These are phyloP conservation scores for Jacaranda copaia DNA, from an alignment of 257 asterid species.

Conservation along the genomic window DNA sequence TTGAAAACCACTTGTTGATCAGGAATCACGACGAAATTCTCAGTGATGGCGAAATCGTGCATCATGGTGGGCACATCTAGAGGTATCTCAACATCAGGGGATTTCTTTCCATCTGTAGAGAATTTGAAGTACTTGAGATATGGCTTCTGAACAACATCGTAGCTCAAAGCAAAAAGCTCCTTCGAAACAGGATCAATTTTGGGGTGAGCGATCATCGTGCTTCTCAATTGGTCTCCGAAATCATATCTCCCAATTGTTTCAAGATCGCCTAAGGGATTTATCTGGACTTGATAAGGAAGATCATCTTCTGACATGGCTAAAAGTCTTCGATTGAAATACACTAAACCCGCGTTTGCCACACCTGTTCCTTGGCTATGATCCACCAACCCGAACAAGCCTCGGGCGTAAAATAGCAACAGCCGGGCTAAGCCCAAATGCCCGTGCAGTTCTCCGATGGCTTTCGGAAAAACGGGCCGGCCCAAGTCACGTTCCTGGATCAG, in stretches of 20 bases:
- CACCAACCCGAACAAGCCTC: constrained; percentile 57
- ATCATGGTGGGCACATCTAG: constrained; percentile 69
- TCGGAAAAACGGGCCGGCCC: constrained; percentile 72
- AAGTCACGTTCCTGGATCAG: constrained; percentile 62
- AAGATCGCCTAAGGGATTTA: constrained; percentile 54
- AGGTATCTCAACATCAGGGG: constrained; percentile 58
- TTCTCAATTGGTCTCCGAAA: constrained; percentile 46
- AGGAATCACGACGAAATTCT: constrained; percentile 66
- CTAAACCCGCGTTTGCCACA: constrained; percentile 73
- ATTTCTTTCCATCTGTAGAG: constrained; percentile 50
- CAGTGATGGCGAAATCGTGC: constrained; percentile 83
- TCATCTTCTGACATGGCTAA: constrained; percentile 85
- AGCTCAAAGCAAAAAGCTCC: constrained; percentile 66
- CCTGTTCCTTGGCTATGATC: constrained; percentile 68
- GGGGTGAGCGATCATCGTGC: constrained; percentile 80
- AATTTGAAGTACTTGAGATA: constrained; percentile 64
- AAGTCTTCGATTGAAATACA: constrained; percentile 53
- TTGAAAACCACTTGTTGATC: constrained; percentile 86
- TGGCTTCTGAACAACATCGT: constrained; percentile 63
- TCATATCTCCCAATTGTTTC: constrained; percentile 58
- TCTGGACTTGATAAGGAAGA: constrained; percentile 62
- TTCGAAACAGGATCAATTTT: constrained; percentile 66
- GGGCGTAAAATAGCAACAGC: constrained; percentile 55
- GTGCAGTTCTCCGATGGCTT: constrained; percentile 79
- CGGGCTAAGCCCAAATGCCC: constrained; percentile 71